Percentiles rank a stretch among this genome's conserved stretches.
Evolutionary conservation across 1,139 yeast species (phyloP).

Genomic region (Geotrichum klebahnii): DNA sequence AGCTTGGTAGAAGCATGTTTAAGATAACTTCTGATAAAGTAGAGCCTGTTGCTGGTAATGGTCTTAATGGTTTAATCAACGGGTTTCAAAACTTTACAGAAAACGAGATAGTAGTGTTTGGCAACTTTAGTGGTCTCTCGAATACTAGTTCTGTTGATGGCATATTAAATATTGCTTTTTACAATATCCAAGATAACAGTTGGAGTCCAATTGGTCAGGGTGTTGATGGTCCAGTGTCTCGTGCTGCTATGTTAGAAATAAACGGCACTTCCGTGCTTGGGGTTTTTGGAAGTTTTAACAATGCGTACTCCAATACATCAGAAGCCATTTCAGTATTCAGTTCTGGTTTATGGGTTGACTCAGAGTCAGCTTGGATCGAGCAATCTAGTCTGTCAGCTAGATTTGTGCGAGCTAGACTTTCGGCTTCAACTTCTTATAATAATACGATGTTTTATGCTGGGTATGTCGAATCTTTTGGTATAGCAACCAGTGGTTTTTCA

Average conservation of each 20-base stretch:
- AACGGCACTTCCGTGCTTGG: conserved; percentile 40
- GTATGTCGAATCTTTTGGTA: conserved; percentile 26
- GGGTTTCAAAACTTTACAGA: conserved; percentile 16
- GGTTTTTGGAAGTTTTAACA: conserved; percentile 37
- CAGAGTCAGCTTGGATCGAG: conserved; percentile 31
- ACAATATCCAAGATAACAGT: conserved; percentile 29
- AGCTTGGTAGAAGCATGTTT: conserved; percentile 24
- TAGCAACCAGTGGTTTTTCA: conserved; percentile 31
- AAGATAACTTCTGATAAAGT: conserved; percentile 37
- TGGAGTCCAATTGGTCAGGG: conserved; percentile 32
- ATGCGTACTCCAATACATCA: conserved; percentile 15
- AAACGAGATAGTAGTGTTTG: conserved; percentile 38
- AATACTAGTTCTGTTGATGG: conserved; percentile 25
- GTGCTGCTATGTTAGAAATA: conserved; percentile 29
- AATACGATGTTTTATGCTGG: conserved; percentile 28
- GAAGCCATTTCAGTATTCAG: conserved; percentile 22
- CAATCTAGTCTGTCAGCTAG: conserved; percentile 24
- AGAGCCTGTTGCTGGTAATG: conserved; percentile 24
- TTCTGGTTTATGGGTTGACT: conserved; percentile 33
- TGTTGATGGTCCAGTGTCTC: conserved; percentile 30
- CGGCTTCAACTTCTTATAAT: conserved; percentile 20
- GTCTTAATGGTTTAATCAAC: conserved; percentile 42
- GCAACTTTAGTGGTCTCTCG: conserved; percentile 39
- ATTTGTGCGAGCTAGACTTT: conserved; percentile 27
- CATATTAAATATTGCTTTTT: conserved; percentile 27